A percentile compares a stretch with the other conserved stretches of the same genome.
These are phyloP conservation scores for Lepidopterella palustris DNA, from an alignment of 495 filamentous ascomycete species.

Conservation along the genomic window DNA sequence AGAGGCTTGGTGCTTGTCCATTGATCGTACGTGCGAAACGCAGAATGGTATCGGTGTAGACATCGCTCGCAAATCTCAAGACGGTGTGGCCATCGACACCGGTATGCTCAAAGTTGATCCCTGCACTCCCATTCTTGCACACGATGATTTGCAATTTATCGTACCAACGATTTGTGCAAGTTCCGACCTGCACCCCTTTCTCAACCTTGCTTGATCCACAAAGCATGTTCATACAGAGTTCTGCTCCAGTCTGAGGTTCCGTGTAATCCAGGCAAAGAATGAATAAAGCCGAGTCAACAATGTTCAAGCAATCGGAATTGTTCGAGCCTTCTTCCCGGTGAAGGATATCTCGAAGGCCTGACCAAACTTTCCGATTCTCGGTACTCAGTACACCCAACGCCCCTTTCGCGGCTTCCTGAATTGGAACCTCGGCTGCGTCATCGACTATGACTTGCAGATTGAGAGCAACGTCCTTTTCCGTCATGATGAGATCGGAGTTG, in stretches of 20 bases:
- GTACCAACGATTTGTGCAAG: slow-evolving; percentile 98
- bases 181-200: slow-evolving; percentile 90
- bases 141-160: slow-evolving; percentile 99
- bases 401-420: slow-evolving; percentile 89
- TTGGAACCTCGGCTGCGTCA: slow-evolving; percentile 80
- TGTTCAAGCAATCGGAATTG: slow-evolving; percentile 88
- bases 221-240: slow-evolving; percentile 95
- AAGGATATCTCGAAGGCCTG: slow-evolving; percentile 80
- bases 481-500: slow-evolving; percentile 94
- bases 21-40: slow-evolving; percentile 96
- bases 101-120: slow-evolving; percentile 99
- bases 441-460: slow-evolving; percentile 90
- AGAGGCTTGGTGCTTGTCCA: slow-evolving; percentile 82
- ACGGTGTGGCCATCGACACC: slow-evolving; percentile 98
- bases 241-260: slow-evolving; percentile 68
- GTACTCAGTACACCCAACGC: slow-evolving; percentile 91
- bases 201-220: slow-evolving; percentile 90
- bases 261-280: slow-evolving; percentile 88
- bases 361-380: slow-evolving; percentile 95
- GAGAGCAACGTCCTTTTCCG: slow-evolving; percentile 84
- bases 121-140: slow-evolving; percentile 95
- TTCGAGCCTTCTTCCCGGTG: slow-evolving; percentile 81
- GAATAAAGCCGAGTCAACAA: slow-evolving; percentile 92
- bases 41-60: slow-evolving; percentile 97
- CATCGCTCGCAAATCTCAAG: slow-evolving; percentile 86